Evolutionary conservation across 2,329 filamentous ascomycete genomes (phyloP).

Genomic region (Ascochyta clinopodiicola): DNA sequence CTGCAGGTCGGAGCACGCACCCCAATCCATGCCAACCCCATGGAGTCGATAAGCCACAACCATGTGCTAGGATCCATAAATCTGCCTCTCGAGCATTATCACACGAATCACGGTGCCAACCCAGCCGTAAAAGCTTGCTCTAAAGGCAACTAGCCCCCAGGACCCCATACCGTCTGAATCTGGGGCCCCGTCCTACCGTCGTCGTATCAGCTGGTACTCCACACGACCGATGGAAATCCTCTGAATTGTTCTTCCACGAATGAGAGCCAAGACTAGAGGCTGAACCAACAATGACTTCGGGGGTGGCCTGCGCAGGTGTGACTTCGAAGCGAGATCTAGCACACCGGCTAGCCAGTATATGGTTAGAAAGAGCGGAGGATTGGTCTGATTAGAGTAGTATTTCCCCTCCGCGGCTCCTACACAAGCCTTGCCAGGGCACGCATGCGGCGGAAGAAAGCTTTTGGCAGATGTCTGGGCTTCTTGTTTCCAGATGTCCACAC

Average conservation of each 20-base stretch:
- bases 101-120: conserved; percentile 41
- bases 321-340: conserved; percentile 22
- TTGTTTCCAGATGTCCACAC: conserved; percentile 20
- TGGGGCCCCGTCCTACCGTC: conserved; percentile 33
- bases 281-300: conserved; percentile 16
- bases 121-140: conserved; percentile 28
- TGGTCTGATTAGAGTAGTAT: conserved; percentile 20
- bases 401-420: conserved; percentile 16
- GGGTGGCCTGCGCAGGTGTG: conserved; percentile 10
- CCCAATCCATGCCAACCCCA: conserved; percentile 31
- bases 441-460: conserved; percentile 30
- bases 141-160: conserved; percentile 17
- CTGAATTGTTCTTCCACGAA: conserved; percentile 38
- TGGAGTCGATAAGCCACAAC: conserved; percentile 26
- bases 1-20: conserved; percentile 19
- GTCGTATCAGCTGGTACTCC: conserved; percentile 19
- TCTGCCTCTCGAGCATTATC: conserved; percentile 27
- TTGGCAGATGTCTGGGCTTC: conserved; percentile 28
- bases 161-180: conserved; percentile 23
- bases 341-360: conserved; percentile 20
- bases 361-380: conserved; percentile 26
- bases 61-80: conserved; percentile 23
- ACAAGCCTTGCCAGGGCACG: conserved; percentile 31
- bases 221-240: conserved; percentile 21
- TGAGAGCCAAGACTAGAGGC: conserved; percentile 17